Evolutionary conservation across 495 filamentous ascomycete genomes (phyloP), one percentile per base, ranked within the genome.

Genomic region (Aspergillus taichungensis): DNA sequence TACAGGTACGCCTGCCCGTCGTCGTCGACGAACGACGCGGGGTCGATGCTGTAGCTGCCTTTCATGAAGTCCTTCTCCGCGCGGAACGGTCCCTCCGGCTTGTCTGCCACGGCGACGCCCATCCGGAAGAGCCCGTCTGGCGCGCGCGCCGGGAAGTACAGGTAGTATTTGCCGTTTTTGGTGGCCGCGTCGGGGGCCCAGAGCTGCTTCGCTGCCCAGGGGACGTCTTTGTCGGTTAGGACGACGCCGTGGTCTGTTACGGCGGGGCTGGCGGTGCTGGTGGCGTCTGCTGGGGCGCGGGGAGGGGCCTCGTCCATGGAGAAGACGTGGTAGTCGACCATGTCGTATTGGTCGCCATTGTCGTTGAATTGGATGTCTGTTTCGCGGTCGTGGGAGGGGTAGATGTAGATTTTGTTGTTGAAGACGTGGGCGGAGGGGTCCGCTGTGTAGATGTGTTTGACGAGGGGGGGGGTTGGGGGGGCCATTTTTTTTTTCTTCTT

Each of bases 281-380:
- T 24, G 1, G 18, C 18, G 18, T 4, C 18, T 24, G 18, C 18
- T 4, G 18, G 18, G 18, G 18, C 18, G 1, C 2, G 18, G 2
- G 18, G 18, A 24, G 18, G 49, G 34, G 66, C 42, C 12, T 57
- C 58, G 30, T 62, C 51, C 49, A 72, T 66, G 1, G 71, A 75
- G 55, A 74, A 71, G 45, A 75, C 73, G 48, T 77, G 69, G 51
- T 75, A 67, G 50, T 72, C 70, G 9, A 59, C 64, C 84, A 88
- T 88, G 68, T 82, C 84, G 61, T 86, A 88, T 62, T 88, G 84
- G 67, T 86, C 83, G 62, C 84, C 84, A 71, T 84, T 84, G 71
- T 88, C 83, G 71, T 86, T 85, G 53, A 82, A 83, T 39, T 63
- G 51, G 40, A 73, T 62, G 30, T 60, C 59, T 13, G 69, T 72